These are phyloP conservation scores for Danielia oregonensis DNA, from an alignment of 805 yeast genomes.

Conservation along the genomic window DNA sequence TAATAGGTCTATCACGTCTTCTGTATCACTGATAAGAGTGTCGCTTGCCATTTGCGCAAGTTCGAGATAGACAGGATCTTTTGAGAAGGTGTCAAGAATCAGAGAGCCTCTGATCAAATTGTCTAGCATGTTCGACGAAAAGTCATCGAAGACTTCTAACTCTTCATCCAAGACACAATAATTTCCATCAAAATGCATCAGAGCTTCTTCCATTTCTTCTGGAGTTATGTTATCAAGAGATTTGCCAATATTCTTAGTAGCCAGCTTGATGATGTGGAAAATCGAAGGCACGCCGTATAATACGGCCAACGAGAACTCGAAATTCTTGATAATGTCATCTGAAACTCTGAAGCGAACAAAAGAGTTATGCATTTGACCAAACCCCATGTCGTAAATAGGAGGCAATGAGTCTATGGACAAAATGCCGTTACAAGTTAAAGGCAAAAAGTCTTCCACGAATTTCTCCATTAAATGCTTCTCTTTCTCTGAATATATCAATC, in stretches of 20 bases:
- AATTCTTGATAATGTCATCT: constrained; percentile 5
- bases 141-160: not conserved
- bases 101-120: constrained; percentile 1
- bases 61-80: not conserved
- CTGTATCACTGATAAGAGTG: too few relatives aligned
- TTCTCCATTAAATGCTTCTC: not conserved
- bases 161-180: not conserved
- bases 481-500: not conserved
- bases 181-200: too few relatives aligned
- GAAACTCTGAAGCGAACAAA: constrained; percentile 2
- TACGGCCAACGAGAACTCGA: constrained; percentile 6
- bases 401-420: constrained; percentile 1
- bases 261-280: constrained; percentile 1
- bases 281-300: constrained; percentile 2
- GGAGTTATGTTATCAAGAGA: not conserved
- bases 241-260: not conserved
- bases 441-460: constrained; percentile 3
- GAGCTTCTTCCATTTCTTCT: constrained; percentile 1
- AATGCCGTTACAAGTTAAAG: constrained; percentile 3
- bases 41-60: too few relatives aligned
- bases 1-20: constrained; percentile 1
- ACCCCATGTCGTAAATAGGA: too few relatives aligned
- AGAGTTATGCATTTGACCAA: too few relatives aligned
- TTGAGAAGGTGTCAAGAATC: not conserved
- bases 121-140: not conserved